phyloP scores from a whole-genome alignment of 164 flowering plant species.

The Brasenia schreberi region DNA sequence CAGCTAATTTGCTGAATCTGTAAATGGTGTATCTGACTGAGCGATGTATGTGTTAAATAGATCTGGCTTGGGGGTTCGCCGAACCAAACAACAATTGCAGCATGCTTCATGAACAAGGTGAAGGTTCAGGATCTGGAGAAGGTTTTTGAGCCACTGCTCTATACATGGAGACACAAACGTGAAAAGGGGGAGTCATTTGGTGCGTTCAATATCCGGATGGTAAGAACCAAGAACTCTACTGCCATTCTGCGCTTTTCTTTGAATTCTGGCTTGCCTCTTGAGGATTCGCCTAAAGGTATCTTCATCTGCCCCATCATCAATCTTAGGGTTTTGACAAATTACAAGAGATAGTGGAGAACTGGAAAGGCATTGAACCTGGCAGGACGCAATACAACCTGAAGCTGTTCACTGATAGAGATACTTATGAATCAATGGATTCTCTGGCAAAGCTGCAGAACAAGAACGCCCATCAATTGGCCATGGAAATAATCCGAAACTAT shows the following conservation, averaged over 20 bases:
- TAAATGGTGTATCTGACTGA: neutral
- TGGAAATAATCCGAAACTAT: conserved; percentile 66
- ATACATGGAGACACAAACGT: conserved; percentile 59
- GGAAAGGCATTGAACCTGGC: conserved; percentile 42
- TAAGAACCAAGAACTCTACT: conserved; percentile 15
- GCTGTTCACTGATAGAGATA: conserved; percentile 27
- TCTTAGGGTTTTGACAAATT: conserved; percentile 83
- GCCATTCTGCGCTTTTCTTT: neutral
- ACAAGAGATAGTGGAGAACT: conserved; percentile 57
- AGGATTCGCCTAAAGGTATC: neutral
- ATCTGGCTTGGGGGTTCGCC: conserved; percentile 97
- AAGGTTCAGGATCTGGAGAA: conserved; percentile 93
- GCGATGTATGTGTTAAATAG: conserved; percentile 20
- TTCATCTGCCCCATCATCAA: neutral
- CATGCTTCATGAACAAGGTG: conserved; percentile 67
- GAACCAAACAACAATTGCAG: conserved; percentile 65
- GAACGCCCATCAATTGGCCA: conserved; percentile 73
- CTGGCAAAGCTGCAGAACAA: conserved; percentile 58
- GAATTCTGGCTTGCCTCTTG: neutral
- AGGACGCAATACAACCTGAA: conserved; percentile 39
- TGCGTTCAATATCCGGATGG: conserved; percentile 68
- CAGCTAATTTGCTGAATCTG: neutral
- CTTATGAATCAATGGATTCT: conserved; percentile 9
- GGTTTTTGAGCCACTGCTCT: conserved; percentile 83
- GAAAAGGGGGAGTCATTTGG: conserved; percentile 83